phyloP scores from a whole-genome alignment of 306 rosid species.

The Arachis hypogaea region DNA sequence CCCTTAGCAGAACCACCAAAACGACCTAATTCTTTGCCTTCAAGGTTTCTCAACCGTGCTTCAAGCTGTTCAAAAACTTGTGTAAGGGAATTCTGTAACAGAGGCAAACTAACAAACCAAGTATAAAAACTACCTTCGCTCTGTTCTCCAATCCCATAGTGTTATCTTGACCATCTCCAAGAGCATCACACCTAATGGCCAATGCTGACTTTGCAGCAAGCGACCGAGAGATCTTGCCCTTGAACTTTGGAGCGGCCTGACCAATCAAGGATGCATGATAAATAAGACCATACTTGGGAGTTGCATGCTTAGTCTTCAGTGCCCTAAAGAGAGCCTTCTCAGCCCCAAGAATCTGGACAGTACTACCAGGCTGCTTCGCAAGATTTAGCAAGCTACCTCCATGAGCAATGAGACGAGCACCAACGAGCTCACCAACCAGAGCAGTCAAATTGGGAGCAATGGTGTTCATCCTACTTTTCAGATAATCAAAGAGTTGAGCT shows the following conservation, averaged over 20 bases:
- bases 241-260: slow-evolving; percentile 85
- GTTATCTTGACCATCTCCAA: slow-evolving; percentile 80
- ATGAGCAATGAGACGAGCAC: slow-evolving; percentile 97
- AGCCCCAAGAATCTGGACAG: slow-evolving; percentile 94
- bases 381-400: slow-evolving; percentile 93
- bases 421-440: slow-evolving; percentile 92
- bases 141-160: slow-evolving; percentile 84
- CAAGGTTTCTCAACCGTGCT: slow-evolving; percentile 81
- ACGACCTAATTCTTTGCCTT: slow-evolving; percentile 84
- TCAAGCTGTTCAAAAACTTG: slow-evolving; percentile 56
- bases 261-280: slow-evolving; percentile 96
- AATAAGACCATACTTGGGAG: slow-evolving; percentile 94
- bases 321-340: slow-evolving; percentile 97
- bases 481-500: slow-evolving; percentile 83
- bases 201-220: slow-evolving; percentile 87
- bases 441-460: slow-evolving; percentile 96
- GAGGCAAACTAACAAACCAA: not conserved
- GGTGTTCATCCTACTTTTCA: slow-evolving; percentile 87
- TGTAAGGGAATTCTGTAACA: not conserved
- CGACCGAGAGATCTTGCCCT: slow-evolving; percentile 90
- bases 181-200: slow-evolving; percentile 87
- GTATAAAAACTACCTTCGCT: slow-evolving; percentile 60
- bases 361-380: slow-evolving; percentile 97
- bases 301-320: slow-evolving; percentile 90
- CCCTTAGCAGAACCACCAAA: slow-evolving; percentile 91